Conservation (phyloP, 805 yeast species). For the Ogataea saltuana region DNA sequence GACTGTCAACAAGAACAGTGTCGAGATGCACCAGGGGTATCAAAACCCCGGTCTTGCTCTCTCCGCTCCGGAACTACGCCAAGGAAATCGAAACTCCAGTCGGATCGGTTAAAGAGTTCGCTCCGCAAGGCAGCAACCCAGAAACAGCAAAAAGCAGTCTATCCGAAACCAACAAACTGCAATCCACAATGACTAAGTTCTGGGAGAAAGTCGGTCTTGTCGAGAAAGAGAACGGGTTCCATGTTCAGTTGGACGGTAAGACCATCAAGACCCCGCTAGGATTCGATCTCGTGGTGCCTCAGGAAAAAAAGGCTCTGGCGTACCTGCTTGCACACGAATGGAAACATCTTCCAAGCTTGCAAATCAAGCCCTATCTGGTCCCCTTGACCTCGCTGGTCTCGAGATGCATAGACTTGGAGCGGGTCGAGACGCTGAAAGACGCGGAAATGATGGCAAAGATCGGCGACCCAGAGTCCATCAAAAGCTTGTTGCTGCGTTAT, state of each 20-base stretch:
- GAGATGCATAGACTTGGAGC: conserved; percentile 76
- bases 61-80: conserved; percentile 12
- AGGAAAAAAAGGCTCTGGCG: conserved; percentile 61
- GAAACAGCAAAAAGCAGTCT: conserved; percentile 38
- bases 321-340: conserved; percentile 83
- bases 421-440: conserved; percentile 40
- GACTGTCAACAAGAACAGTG: not conserved
- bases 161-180: conserved; percentile 67
- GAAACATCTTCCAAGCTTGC: conserved; percentile 66
- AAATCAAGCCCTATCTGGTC: conserved; percentile 72
- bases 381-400: conserved; percentile 89
- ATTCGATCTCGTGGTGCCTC: conserved; percentile 63
- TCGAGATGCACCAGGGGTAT: not conserved
- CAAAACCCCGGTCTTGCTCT: not conserved
- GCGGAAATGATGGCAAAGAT: conserved; percentile 57
- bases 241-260: conserved; percentile 69
- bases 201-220: conserved; percentile 70
- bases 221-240: conserved; percentile 39
- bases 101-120: conserved; percentile 15
- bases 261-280: conserved; percentile 87
- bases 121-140: conserved; percentile 38
- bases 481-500: conserved; percentile 67
- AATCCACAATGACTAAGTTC: conserved; percentile 69
- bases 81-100: conserved; percentile 16
- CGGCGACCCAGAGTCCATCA: conserved; percentile 60